A percentile compares a stretch with the other conserved stretches of the same genome.
Evolutionary conservation across 768 basidiomycete species (phyloP).

Genomic region (Agrocybe praecox): DNA sequence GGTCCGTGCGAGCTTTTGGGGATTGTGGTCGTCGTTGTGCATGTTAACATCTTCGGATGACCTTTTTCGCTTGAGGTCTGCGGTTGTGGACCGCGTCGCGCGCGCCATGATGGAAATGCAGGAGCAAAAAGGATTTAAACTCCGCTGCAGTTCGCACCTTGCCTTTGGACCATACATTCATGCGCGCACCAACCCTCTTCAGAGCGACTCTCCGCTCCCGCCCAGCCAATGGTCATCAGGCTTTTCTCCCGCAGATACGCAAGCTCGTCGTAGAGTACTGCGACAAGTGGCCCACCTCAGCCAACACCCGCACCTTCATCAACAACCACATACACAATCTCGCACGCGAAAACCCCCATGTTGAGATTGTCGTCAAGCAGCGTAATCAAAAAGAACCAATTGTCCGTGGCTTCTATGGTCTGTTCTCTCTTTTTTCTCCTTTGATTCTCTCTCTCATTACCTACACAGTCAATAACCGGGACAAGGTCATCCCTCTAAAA

Average conservation of each 20-base stretch:
- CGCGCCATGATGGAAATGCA: slow-evolving; percentile 61
- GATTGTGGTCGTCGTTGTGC: slow-evolving; percentile 45
- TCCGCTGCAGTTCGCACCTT: slow-evolving; percentile 20
- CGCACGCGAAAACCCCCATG: slow-evolving; percentile 76
- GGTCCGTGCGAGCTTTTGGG: slow-evolving; percentile 51
- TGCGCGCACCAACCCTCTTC: slow-evolving; percentile 28
- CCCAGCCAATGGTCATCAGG: slow-evolving; percentile 74
- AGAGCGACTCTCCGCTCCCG: slow-evolving; percentile 51
- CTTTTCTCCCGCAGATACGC: slow-evolving; percentile 77
- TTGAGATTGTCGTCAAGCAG: slow-evolving; percentile 83
- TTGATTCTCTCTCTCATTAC: slow-evolving; percentile 14
- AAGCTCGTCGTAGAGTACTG: slow-evolving; percentile 92
- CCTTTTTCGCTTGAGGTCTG: slow-evolving; percentile 66
- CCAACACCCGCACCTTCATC: slow-evolving; percentile 71
- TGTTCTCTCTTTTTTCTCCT: slow-evolving; percentile 24
- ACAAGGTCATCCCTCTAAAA: slow-evolving; percentile 86
- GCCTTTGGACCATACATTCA: slow-evolving; percentile 11
- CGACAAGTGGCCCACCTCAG: slow-evolving; percentile 78
- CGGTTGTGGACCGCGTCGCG: slow-evolving; percentile 68
- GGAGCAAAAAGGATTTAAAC: slow-evolving; percentile 34
- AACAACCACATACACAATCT: slow-evolving; percentile 61
- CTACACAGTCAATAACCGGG: slow-evolving; percentile 76
- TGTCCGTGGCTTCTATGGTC: slow-evolving; percentile 82
- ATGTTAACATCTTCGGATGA: slow-evolving; percentile 30
- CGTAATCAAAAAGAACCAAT: slow-evolving; percentile 78